phyloP scores from a whole-genome alignment of 78 protist genomes.

The Mastigamoeba balamuthi region DNA sequence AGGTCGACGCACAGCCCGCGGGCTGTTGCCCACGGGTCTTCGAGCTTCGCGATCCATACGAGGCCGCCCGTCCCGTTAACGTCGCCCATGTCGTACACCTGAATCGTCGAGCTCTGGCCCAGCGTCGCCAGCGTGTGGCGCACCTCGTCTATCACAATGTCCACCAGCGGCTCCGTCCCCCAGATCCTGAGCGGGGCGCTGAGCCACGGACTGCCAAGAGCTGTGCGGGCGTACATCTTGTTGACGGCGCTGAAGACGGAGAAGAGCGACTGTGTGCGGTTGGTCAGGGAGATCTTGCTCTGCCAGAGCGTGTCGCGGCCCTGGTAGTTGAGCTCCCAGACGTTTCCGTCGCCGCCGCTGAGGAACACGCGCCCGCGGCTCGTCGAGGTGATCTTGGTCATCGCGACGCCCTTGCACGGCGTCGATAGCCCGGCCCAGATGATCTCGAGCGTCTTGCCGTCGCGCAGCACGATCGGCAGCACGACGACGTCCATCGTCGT shows the following conservation, averaged over 20 bases:
- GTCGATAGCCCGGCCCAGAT: neutral
- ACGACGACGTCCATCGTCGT: conserved; percentile 11
- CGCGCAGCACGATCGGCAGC: neutral
- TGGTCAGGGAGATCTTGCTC: neutral
- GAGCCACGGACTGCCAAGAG: no score
- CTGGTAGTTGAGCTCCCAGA: neutral
- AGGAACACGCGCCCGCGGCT: neutral
- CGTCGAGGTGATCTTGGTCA: neutral
- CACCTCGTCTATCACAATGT: neutral
- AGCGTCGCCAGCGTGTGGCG: neutral
- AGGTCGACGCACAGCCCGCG: no score
- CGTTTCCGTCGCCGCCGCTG: conserved; percentile 12
- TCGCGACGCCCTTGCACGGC: conserved; percentile 4
- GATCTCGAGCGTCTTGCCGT: neutral
- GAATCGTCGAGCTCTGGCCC: neutral
- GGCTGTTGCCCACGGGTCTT: no score
- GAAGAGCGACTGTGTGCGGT: neutral
- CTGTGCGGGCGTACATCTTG: no score
- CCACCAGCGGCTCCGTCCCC: neutral
- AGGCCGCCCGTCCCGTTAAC: no score
- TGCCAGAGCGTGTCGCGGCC: neutral
- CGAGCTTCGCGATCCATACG: no score
- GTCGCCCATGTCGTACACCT: neutral
- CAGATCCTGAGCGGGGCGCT: neutral
- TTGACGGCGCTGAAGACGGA: no score